A percentile compares a stretch with the other conserved stretches of the same genome.
phyloP scores from a whole-genome alignment of 2,329 filamentous ascomycete species.

The Aureobasidium leucospermi region DNA sequence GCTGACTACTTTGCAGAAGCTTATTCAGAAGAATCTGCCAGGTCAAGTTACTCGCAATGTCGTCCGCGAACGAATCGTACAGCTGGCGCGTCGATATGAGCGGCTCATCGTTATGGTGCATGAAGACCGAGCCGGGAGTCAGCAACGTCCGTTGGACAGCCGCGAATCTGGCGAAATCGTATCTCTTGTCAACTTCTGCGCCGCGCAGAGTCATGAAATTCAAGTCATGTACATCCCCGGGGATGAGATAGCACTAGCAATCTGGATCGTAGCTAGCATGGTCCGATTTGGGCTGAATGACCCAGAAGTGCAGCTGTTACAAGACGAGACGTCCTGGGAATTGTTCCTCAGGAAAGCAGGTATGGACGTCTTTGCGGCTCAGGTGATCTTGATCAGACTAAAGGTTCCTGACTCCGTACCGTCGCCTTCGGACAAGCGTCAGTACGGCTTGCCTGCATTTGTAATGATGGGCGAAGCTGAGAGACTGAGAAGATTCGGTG shows the following conservation, averaged over 20 bases:
- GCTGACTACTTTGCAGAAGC: slow-evolving; percentile 61
- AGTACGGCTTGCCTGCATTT: slow-evolving; percentile 47
- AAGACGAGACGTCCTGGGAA: slow-evolving; percentile 60
- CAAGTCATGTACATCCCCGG: slow-evolving; percentile 33
- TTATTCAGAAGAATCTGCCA: slow-evolving; percentile 65
- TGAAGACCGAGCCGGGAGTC: slow-evolving; percentile 22
- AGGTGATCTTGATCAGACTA: slow-evolving; percentile 50
- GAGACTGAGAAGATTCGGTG: slow-evolving; percentile 44
- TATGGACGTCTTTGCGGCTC: slow-evolving; percentile 65
- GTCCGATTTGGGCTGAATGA: slow-evolving; percentile 21
- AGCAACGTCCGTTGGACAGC: slow-evolving; percentile 20
- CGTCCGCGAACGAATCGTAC: slow-evolving; percentile 49
- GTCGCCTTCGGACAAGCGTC: slow-evolving; percentile 15
- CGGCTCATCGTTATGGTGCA: slow-evolving; percentile 61
- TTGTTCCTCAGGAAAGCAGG: slow-evolving; percentile 58
- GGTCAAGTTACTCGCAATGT: slow-evolving; percentile 42
- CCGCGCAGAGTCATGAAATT: slow-evolving; percentile 32
- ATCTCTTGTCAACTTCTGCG: slow-evolving; percentile 38
- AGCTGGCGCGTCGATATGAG: slow-evolving; percentile 56
- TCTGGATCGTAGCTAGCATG: slow-evolving; percentile 31
- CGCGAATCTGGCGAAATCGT: slow-evolving; percentile 27
- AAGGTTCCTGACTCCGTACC: slow-evolving; percentile 21
- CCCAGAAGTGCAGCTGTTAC: slow-evolving; percentile 26
- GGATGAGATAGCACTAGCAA: slow-evolving; percentile 33
- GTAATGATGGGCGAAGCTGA: slow-evolving; percentile 48